Evolutionary conservation across 208 protist species (phyloP).

Genomic region (Plasmodiophora brassicae): DNA sequence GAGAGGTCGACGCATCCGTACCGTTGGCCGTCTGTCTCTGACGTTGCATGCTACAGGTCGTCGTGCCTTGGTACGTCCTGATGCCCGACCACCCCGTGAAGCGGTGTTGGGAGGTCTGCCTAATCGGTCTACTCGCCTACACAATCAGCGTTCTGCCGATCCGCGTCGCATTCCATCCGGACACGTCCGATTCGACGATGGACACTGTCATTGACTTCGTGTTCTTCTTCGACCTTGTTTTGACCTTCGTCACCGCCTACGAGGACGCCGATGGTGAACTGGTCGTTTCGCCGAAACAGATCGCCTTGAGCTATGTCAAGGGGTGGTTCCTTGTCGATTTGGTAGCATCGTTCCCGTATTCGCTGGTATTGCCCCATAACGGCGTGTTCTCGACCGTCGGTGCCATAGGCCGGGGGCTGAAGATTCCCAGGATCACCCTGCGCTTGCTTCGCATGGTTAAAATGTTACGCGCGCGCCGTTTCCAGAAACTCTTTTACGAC

Average conservation of each 20-base stretch:
- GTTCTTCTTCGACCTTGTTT: slow-evolving; percentile 8
- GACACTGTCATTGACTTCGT: neutral
- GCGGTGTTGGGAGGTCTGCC: neutral
- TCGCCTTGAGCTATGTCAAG: neutral
- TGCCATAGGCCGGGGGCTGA: neutral
- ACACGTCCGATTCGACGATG: neutral
- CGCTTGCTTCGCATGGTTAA: neutral
- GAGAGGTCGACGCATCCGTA: no score
- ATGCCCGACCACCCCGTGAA: neutral
- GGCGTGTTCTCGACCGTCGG: neutral
- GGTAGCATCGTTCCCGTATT: neutral
- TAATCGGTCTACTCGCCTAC: neutral
- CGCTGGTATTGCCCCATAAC: neutral
- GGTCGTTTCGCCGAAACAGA: neutral
- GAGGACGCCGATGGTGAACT: neutral
- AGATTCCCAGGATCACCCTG: neutral
- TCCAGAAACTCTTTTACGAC: slow-evolving; percentile 28
- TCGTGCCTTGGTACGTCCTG: neutral
- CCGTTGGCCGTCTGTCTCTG: no score
- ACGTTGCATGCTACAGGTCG: no score
- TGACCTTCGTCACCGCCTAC: neutral
- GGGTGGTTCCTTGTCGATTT: neutral
- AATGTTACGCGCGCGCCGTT: neutral
- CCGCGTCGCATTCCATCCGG: neutral
- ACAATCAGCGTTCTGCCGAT: neutral